Evolutionary conservation across 2,329 filamentous ascomycete genomes (phyloP).

Genomic region (Simplicillium aogashimaense): DNA sequence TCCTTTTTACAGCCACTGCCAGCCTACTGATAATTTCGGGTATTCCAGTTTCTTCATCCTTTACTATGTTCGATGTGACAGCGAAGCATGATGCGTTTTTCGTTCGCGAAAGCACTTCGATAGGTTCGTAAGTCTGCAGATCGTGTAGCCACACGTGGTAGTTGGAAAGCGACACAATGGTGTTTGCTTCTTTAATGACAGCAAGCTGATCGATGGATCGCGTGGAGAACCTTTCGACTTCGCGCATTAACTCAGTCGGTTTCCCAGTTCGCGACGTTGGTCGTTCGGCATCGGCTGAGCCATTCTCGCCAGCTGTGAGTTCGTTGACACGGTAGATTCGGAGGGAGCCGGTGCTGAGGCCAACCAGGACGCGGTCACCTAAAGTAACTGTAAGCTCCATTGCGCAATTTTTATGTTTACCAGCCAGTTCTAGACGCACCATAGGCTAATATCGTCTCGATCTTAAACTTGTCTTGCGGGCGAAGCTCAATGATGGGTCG

Average conservation of each 20-base stretch:
- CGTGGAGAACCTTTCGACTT: slow-evolving; percentile 88
- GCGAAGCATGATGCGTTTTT: slow-evolving; percentile 87
- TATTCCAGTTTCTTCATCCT: slow-evolving; percentile 76
- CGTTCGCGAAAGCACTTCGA: slow-evolving; percentile 71
- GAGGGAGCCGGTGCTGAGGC: slow-evolving; percentile 79
- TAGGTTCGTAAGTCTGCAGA: slow-evolving; percentile 69
- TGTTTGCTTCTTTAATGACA: slow-evolving; percentile 89
- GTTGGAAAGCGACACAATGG: slow-evolving; percentile 84
- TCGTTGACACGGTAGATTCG: slow-evolving; percentile 90
- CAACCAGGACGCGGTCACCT: slow-evolving; percentile 87
- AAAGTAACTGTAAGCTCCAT: not conserved
- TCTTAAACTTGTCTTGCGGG: slow-evolving; percentile 89
- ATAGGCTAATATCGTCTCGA: slow-evolving; percentile 90
- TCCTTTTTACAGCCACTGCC: slow-evolving; percentile 86
- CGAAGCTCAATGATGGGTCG: slow-evolving; percentile 95
- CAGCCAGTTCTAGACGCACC: slow-evolving; percentile 36
- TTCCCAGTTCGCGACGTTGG: slow-evolving; percentile 26
- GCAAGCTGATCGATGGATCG: slow-evolving; percentile 88
- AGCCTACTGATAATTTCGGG: slow-evolving; percentile 87
- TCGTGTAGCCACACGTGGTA: slow-evolving; percentile 86
- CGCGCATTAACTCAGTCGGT: slow-evolving; percentile 75
- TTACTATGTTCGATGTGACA: slow-evolving; percentile 90
- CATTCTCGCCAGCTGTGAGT: slow-evolving; percentile 24
- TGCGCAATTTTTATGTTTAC: too few species aligned
- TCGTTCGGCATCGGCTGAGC: slow-evolving; percentile 16